phyloP scores from a whole-genome alignment of 2,329 filamentous ascomycete species.

The Clonostachys byssicola region DNA sequence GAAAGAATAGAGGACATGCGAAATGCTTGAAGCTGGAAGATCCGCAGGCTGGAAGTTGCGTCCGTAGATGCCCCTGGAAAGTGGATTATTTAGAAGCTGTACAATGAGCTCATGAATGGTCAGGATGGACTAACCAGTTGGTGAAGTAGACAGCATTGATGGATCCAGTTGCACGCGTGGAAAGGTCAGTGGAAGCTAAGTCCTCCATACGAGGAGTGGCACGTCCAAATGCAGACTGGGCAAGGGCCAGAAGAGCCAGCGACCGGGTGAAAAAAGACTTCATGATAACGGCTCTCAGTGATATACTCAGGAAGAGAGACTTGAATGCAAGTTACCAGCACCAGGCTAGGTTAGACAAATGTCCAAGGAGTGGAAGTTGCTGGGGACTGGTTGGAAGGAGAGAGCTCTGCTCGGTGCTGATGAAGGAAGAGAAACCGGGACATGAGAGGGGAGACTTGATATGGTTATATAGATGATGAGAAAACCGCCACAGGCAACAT shows the following conservation, averaged over 20 bases:
- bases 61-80: conserved; percentile 64
- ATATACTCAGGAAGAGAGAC: neutral
- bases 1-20: conserved; percentile 78
- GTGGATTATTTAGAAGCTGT: neutral
- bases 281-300: conserved; percentile 11
- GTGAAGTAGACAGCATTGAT: conserved; percentile 39
- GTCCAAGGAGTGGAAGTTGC: too few species aligned
- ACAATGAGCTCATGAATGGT: neutral
- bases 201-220: conserved; percentile 9
- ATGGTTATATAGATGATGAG: too few species aligned
- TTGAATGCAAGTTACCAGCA: conserved; percentile 5
- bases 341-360: conserved; percentile 7
- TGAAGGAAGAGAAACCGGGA: neutral
- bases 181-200: conserved; percentile 5
- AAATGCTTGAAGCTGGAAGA: conserved; percentile 65
- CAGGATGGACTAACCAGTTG: conserved; percentile 35
- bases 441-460: neutral
- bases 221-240: conserved; percentile 13
- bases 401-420: neutral
- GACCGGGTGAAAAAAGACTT: conserved; percentile 13
- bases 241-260: conserved; percentile 15
- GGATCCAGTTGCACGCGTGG: conserved; percentile 13
- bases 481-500: too few species aligned
- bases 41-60: conserved; percentile 70
- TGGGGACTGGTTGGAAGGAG: conserved; percentile 1